Percentiles rank a stretch among this genome's conserved stretches.
Evolutionary conservation across 768 basidiomycete species (phyloP).

Genomic region (Tylopilus sp.): DNA sequence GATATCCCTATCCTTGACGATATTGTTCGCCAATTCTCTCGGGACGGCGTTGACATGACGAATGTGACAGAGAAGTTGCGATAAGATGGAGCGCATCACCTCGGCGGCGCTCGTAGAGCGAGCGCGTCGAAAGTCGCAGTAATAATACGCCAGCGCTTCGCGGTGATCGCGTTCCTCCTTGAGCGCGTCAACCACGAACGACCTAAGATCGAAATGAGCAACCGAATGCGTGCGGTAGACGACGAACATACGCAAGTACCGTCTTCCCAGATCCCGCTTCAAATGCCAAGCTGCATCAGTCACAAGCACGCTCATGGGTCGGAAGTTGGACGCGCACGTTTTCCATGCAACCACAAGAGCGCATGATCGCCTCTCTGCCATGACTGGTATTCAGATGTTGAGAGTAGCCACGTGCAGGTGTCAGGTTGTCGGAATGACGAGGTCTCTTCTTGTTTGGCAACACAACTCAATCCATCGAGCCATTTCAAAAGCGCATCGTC

Average conservation of each 20-base stretch:
- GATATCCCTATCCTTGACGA: slow-evolving; percentile 3
- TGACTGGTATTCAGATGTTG: neutral
- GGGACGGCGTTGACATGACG: neutral
- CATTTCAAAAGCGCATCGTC: slow-evolving; percentile 6
- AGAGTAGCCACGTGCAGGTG: slow-evolving; percentile 13
- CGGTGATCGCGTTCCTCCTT: neutral
- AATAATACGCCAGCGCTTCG: slow-evolving; percentile 10
- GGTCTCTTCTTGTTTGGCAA: slow-evolving; percentile 10
- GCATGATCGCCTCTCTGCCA: neutral
- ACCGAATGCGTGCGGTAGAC: too few species aligned
- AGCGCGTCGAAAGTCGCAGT: slow-evolving; percentile 16
- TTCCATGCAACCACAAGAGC: neutral
- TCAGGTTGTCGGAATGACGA: slow-evolving; percentile 5
- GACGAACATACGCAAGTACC: slow-evolving; percentile 12
- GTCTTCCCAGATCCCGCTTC: slow-evolving; percentile 20
- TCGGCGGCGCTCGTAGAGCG: slow-evolving; percentile 1
- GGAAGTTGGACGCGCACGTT: neutral
- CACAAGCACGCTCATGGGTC: neutral
- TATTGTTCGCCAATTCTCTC: neutral
- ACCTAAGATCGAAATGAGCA: neutral
- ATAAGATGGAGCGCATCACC: slow-evolving; percentile 16
- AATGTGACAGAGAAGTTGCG: slow-evolving; percentile 9
- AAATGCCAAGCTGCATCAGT: neutral
- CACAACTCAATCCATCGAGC: slow-evolving; percentile 12
- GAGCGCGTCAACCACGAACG: slow-evolving; percentile 8